phyloP scores from a whole-genome alignment of 1,284 basidiomycete species.

The Serendipita sp. region DNA sequence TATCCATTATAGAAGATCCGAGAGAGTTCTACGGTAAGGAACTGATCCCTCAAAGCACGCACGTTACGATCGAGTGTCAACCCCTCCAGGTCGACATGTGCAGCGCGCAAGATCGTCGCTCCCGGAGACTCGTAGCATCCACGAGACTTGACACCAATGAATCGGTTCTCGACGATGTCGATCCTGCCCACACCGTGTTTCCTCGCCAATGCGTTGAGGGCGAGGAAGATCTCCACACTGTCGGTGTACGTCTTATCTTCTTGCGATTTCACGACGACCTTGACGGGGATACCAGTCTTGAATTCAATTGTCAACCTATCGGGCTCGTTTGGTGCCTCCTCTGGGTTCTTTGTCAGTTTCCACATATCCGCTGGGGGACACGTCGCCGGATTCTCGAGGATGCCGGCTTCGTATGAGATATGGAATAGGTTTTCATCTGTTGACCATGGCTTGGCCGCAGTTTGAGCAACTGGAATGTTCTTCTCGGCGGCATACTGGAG shows the following conservation, averaged over 20 bases:
- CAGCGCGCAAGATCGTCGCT: conserved; percentile 87
- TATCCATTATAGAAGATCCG: conserved; percentile 93
- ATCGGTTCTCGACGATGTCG: conserved; percentile 98
- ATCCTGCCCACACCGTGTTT: conserved; percentile 93
- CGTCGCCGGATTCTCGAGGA: conserved; percentile 91
- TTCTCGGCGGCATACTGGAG: conserved; percentile 83
- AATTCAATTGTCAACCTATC: conserved; percentile 81
- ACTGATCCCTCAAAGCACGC: conserved; percentile 85
- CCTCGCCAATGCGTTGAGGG: conserved; percentile 82
- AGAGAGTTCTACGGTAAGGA: conserved; percentile 81
- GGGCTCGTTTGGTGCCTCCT: conserved; percentile 68
- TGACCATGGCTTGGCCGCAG: conserved; percentile 95
- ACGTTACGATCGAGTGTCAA: conserved; percentile 96
- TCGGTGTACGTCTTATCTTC: conserved; percentile 60
- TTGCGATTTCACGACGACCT: conserved; percentile 42
- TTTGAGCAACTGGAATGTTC: conserved; percentile 88
- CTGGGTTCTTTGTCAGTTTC: conserved; percentile 85
- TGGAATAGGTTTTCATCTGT: conserved; percentile 99
- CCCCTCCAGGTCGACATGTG: conserved; percentile 95
- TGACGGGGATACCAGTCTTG: conserved; percentile 70
- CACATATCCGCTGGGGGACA: conserved; percentile 99
- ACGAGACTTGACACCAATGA: conserved; percentile 97
- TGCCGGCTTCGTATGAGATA: conserved; percentile 98
- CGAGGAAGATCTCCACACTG: conserved; percentile 88
- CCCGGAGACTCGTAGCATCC: conserved; percentile 98